Base-by-base conservation (phyloP, 345 rosid species). In the Ailanthus altissimus region DNA sequence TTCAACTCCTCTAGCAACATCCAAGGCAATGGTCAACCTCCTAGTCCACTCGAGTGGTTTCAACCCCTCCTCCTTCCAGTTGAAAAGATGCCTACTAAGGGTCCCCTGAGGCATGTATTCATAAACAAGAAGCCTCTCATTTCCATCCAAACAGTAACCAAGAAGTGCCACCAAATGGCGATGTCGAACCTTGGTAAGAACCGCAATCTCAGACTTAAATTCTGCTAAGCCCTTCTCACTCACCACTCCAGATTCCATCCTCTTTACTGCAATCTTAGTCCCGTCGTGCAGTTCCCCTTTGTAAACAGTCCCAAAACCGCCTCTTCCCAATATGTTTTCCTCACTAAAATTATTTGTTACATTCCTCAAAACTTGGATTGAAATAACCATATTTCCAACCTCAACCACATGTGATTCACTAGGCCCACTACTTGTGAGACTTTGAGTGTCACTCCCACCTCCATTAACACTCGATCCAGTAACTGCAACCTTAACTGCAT, bases 1-100 rank as follows among this genome's bases (percentile, higher is more conserved):
- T 51, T 85, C 88, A 68, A 85, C 88, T 46, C 84, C 88, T 78
- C 88, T 78, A 2, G 88, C 88, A 5, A 82, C 88, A 78, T 85
- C 88, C 82, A 85, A 82, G 36, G 81, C 85, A 75, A 85, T 69
- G 6, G 82, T 75, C 74, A 85, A 63, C 75, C 88, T 82, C 68
- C 88, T 80, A 7, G 80, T 82, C 88, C 88, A 85, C 18, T 78
- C 84, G 13, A 82, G 84, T 14, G 85, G 82, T 50, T 85, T 68
- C 66, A 80, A n/a, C 4, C 75, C 82, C 71, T 80, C 79, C 57
- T 67, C 75, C 70, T 68, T 69, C 85, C 88, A 69, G 67, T 81
- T 61, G 62, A 85, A 85, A 2, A 85, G 77, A 75, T 64, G 76
- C 43, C 76, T 75, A 70, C 84, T 80, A 21, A 85, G 84, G 5